Evolutionary conservation across 345 rosid species (phyloP), one percentile per base, ranked within the genome.

Genomic region (Arabis alpina): DNA sequence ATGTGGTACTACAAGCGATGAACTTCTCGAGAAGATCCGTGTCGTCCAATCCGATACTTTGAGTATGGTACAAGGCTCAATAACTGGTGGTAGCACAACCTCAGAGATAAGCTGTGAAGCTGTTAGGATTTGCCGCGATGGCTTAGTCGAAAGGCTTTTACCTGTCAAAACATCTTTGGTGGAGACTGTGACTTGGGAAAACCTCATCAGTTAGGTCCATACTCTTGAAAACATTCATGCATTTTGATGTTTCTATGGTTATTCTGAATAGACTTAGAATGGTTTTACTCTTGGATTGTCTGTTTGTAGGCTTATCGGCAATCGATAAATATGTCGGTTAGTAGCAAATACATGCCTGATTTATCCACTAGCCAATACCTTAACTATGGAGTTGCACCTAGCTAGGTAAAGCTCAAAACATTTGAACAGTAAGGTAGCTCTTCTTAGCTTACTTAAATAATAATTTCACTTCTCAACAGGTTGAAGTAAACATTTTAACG

Each of bases 91-190:
- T 47, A 94, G 99, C 73, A 89, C 99, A 4, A 89, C 90, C n/a
- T 94, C 99, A 9, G 99, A 94, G 59, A 70, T 93, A 0, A 86
- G 91, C 53, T 85, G 95, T 53, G 90, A 89, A 83, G 95, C 98
- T 0, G 83, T 83, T 43, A 80, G 88, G 76, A 77, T 84, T 47
- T 91, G 93, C 47, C 91, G 99, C 66, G 70, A 83, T 66, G 66
- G 75, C 28, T 77, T 94, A 80, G 89, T 91, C 0, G 86, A 87
- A 56, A 85, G 98, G 75, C 78, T 94, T 66, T 40, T 37, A 24
- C 83, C 93, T 41, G 56, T 91, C n/a, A 84, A 81, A 61, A 81
- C 76, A 30, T 76, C 64, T 39, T 76, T 91, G 85, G 57, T 61
- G 77, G 75, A 76, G 71, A 71, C 85, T 19, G 65, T 91, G 47